Evolutionary conservation across 75 land plant genomes (phyloP).

Genomic region (Adiantum capillusveneris): DNA sequence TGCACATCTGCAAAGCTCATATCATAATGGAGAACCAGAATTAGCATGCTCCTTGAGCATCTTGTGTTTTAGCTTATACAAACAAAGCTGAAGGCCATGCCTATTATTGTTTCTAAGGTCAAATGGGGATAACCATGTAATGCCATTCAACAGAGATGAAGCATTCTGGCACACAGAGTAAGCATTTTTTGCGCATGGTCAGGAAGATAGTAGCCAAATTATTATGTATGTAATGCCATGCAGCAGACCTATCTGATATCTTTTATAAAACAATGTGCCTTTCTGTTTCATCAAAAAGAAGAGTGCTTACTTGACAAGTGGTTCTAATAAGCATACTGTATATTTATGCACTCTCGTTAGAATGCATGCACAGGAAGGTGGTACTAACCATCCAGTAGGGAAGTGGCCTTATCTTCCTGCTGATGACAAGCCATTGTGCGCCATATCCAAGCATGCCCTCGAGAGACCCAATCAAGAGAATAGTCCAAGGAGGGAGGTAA

Average conservation of each 20-base stretch:
- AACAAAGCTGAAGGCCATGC: neutral
- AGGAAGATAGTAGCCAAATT: too few relatives aligned
- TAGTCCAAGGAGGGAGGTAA: conserved; percentile 27
- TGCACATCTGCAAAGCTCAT: conserved; percentile 46
- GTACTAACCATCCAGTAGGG: conserved; percentile 27
- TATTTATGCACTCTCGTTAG: too few relatives aligned
- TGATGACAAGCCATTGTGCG: conserved; percentile 20
- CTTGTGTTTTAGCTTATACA: neutral
- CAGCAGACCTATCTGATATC: too few relatives aligned
- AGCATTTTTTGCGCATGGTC: too few relatives aligned
- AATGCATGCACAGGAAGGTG: too few relatives aligned
- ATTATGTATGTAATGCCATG: too few relatives aligned
- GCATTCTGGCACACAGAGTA: too few relatives aligned
- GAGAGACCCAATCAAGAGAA: conserved; percentile 32
- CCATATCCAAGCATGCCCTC: conserved; percentile 29
- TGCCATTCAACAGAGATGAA: too few relatives aligned
- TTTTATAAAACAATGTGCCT: too few relatives aligned
- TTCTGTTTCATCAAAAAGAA: too few relatives aligned
- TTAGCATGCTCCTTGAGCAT: neutral
- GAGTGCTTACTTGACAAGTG: too few relatives aligned
- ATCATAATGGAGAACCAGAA: neutral
- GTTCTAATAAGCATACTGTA: too few relatives aligned
- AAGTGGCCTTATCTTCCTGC: conserved; percentile 12
- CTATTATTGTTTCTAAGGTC: neutral
- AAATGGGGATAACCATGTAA: neutral